Percentiles rank a stretch among this genome's conserved stretches.
Conservation (phyloP, 2,329 filamentous ascomycete species). For the Claviceps cyperi region DNA sequence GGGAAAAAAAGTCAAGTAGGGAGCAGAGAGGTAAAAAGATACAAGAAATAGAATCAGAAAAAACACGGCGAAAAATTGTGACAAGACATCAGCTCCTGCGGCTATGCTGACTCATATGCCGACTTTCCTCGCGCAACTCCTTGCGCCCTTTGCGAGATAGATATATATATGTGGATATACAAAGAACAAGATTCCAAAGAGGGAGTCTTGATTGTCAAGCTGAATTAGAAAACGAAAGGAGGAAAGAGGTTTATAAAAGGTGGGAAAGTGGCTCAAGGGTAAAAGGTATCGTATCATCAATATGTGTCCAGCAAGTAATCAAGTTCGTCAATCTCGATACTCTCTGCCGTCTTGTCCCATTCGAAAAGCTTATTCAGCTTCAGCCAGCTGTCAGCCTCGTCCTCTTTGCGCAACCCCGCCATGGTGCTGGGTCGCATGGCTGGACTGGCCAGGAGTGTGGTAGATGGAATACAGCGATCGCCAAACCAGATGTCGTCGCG, state of each 20-base stretch:
- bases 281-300: constrained; percentile 22
- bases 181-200: no score
- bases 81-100: not conserved
- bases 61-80: not conserved
- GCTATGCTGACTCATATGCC: not conserved
- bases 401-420: constrained; percentile 21
- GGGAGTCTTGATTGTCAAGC: no score
- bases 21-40: constrained; percentile 6
- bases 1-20: constrained; percentile 1
- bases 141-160: constrained; percentile 10
- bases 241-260: not conserved
- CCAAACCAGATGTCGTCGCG: constrained; percentile 41
- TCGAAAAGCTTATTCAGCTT: constrained; percentile 28
- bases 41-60: not conserved
- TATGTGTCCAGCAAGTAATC: constrained; percentile 72
- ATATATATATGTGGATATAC: not conserved
- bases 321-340: constrained; percentile 82
- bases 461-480: constrained; percentile 20
- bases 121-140: constrained; percentile 6
- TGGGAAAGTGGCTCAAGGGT: constrained; percentile 1
- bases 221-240: not conserved
- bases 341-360: constrained; percentile 66
- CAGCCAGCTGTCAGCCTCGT: constrained; percentile 25
- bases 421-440: constrained; percentile 29
- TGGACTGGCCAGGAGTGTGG: constrained; percentile 38